These are phyloP conservation scores for Apiospora hydei DNA, from an alignment of 2,329 filamentous ascomycete species.

Conservation along the genomic window DNA sequence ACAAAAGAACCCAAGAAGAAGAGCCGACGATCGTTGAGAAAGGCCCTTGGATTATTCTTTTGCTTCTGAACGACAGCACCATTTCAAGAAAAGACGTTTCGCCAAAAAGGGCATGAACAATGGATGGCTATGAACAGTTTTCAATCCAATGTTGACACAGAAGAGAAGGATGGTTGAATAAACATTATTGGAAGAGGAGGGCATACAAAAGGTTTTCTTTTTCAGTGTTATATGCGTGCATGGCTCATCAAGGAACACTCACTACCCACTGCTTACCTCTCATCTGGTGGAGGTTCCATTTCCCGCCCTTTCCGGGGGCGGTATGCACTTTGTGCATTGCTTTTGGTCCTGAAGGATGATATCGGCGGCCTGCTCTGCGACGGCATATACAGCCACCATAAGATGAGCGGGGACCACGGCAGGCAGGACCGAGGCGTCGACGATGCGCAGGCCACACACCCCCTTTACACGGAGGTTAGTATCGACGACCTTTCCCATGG, in stretches of 20 bases:
- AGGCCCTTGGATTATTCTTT: background rate
- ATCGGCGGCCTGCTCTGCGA: constrained; percentile 24
- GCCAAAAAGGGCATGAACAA: too few relatives aligned
- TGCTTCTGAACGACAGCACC: background rate
- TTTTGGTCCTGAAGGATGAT: constrained; percentile 12
- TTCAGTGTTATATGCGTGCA: background rate
- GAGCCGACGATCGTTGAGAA: background rate
- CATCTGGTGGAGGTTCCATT: background rate
- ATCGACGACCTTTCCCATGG: constrained; percentile 33
- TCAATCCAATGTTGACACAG: background rate
- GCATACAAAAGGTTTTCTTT: background rate
- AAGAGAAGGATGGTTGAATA: background rate
- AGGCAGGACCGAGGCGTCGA: constrained; percentile 32
- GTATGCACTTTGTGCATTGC: constrained; percentile 3
- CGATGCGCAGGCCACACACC: constrained; percentile 31
- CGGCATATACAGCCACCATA: constrained; percentile 31
- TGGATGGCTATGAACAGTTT: background rate
- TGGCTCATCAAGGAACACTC: background rate
- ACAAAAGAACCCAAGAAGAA: background rate
- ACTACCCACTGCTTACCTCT: background rate
- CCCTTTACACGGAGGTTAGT: constrained; percentile 32
- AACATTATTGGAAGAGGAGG: background rate
- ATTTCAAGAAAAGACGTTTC: background rate
- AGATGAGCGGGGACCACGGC: constrained; percentile 32
- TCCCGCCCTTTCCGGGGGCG: background rate